Conservation (phyloP, 2,329 filamentous ascomycete genomes). For the Trichoderma hamatum region DNA sequence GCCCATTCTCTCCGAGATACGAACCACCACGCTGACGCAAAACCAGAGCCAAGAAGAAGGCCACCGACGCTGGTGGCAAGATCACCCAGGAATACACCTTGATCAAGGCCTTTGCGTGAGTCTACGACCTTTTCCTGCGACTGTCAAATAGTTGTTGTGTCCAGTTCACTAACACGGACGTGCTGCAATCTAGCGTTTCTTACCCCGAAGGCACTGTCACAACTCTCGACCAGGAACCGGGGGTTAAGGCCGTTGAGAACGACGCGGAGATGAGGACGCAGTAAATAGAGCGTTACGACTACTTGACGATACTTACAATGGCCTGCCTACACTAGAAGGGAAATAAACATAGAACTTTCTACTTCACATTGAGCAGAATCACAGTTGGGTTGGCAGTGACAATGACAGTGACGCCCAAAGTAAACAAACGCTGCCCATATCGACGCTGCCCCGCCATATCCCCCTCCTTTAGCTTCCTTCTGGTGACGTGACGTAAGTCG, state of each 20-base stretch:
- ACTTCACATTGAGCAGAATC: background rate
- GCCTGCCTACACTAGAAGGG: slow-evolving; percentile 3
- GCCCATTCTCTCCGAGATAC: background rate
- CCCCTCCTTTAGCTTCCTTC: slow-evolving; percentile 10
- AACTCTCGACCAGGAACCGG: slow-evolving; percentile 68
- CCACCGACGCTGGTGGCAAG: slow-evolving; percentile 74
- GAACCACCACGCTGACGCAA: background rate
- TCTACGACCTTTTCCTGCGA: slow-evolving; percentile 30
- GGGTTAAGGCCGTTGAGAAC: slow-evolving; percentile 74
- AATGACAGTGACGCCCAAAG: background rate
- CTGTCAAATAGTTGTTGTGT: background rate
- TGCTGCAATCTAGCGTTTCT: slow-evolving; percentile 63
- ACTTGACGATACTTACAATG: background rate
- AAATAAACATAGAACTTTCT: slow-evolving; percentile 6
- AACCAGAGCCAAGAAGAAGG: slow-evolving; percentile 75
- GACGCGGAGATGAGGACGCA: slow-evolving; percentile 73
- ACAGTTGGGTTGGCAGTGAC: background rate
- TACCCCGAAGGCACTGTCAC: slow-evolving; percentile 69
- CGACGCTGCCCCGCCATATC: slow-evolving; percentile 15
- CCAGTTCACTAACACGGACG: background rate
- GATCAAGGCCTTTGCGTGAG: slow-evolving; percentile 93
- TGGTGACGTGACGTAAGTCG: slow-evolving; percentile 20
- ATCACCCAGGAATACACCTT: slow-evolving; percentile 83
- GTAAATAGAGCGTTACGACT: slow-evolving; percentile 46
- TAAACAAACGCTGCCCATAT: background rate